phyloP scores from a whole-genome alignment of 2,329 filamentous ascomycete genomes.

The Clathrospora elynae region DNA sequence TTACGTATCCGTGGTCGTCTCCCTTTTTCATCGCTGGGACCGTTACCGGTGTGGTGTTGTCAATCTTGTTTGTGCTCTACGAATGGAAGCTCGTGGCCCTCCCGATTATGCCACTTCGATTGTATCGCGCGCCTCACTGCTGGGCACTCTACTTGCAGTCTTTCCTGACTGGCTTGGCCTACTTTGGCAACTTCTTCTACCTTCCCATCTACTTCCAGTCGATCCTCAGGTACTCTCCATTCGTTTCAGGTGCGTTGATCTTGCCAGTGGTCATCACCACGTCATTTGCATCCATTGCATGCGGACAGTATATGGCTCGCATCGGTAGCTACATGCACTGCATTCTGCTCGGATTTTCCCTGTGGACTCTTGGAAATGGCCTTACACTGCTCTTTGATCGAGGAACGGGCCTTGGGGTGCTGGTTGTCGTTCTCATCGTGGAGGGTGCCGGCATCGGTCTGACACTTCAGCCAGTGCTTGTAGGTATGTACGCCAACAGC shows the following conservation, averaged over 20 bases:
- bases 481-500: slow-evolving; percentile 59
- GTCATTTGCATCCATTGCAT: slow-evolving; percentile 22
- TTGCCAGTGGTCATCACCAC: slow-evolving; percentile 49
- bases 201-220: slow-evolving; percentile 68
- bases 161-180: slow-evolving; percentile 64
- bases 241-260: slow-evolving; percentile 58
- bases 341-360: slow-evolving; percentile 44
- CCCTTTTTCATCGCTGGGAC: slow-evolving; percentile 65
- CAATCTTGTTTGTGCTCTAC: slow-evolving; percentile 58
- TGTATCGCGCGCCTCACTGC: slow-evolving; percentile 62
- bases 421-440: slow-evolving; percentile 59
- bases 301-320: slow-evolving; percentile 26
- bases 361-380: slow-evolving; percentile 60
- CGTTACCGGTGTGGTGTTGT: slow-evolving; percentile 53
- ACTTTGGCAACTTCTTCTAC: slow-evolving; percentile 65
- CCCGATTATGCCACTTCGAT: slow-evolving; percentile 63
- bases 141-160: slow-evolving; percentile 62
- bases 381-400: slow-evolving; percentile 58
- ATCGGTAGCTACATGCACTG: slow-evolving; percentile 28
- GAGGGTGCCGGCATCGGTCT: slow-evolving; percentile 56
- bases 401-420: slow-evolving; percentile 51
- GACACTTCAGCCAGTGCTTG: slow-evolving; percentile 59
- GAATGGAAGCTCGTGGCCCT: slow-evolving; percentile 63
- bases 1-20: slow-evolving; percentile 62
- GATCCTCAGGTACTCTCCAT: slow-evolving; percentile 53